These are phyloP conservation scores for Aspergillus ruber DNA, from an alignment of 2,329 filamentous ascomycete genomes.

Conservation along the genomic window DNA sequence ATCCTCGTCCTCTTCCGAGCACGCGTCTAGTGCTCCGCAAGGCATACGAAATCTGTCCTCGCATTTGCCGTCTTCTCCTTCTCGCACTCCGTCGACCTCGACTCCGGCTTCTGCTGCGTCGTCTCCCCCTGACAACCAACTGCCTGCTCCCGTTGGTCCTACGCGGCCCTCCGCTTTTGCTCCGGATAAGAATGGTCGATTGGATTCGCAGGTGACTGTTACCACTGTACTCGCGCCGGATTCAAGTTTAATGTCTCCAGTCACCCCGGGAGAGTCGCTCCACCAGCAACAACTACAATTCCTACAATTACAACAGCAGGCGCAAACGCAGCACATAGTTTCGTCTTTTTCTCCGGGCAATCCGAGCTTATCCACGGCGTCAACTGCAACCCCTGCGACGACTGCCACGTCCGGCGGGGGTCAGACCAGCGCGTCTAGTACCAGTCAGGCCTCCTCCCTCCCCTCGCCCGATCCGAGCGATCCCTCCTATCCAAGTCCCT, in stretches of 20 bases:
- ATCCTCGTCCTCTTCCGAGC: not conserved
- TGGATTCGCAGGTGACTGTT: not conserved
- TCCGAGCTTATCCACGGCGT: not conserved
- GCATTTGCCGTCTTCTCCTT: constrained; percentile 1
- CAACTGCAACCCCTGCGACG: not conserved
- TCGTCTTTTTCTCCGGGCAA: not conserved
- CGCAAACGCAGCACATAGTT: not conserved
- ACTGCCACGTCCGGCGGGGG: not conserved
- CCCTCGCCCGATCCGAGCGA: constrained; percentile 26
- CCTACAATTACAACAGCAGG: not conserved
- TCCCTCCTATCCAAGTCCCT: constrained; percentile 21
- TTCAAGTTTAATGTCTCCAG: constrained; percentile 13
- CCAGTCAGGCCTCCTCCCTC: constrained; percentile 12
- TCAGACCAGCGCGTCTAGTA: not conserved
- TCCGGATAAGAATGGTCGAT: not conserved
- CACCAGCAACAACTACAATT: constrained; percentile 1
- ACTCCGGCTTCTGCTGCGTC: not conserved
- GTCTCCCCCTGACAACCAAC: not conserved
- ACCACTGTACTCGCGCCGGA: not conserved
- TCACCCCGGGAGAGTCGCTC: constrained; percentile 11
- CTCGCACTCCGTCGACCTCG: not conserved
- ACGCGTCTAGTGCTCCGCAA: not conserved
- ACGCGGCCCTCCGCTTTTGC: not conserved
- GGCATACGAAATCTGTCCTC: constrained; percentile 9
- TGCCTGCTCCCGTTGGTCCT: not conserved